These are phyloP conservation scores for Guillardia theta DNA, from an alignment of 78 protist species.

Conservation along the genomic window DNA sequence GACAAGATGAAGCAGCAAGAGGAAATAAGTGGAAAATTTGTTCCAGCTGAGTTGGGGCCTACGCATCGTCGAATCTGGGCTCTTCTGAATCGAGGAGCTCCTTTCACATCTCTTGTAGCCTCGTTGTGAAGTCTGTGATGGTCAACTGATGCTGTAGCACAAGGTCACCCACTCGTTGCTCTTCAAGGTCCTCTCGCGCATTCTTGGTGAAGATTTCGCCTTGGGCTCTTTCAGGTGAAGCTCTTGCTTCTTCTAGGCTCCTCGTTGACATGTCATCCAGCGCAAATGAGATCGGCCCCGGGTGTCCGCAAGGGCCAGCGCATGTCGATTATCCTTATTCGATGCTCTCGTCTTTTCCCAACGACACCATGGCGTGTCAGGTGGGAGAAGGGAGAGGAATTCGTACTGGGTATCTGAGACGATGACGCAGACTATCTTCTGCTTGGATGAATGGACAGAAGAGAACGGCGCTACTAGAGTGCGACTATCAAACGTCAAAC, in stretches of 20 bases:
- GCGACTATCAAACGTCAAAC: no score
- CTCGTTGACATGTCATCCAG: neutral
- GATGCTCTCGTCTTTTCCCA: neutral
- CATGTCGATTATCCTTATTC: slow-evolving; percentile 4
- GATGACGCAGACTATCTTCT: neutral
- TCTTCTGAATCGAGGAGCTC: neutral
- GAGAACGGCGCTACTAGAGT: neutral
- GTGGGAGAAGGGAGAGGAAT: neutral
- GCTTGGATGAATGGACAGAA: neutral
- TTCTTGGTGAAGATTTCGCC: neutral
- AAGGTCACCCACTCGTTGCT: neutral
- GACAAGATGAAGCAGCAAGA: neutral
- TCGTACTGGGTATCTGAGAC: neutral
- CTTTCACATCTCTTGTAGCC: neutral
- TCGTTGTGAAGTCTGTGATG: neutral
- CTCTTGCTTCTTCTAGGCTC: neutral
- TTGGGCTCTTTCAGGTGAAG: neutral
- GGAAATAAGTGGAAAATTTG: neutral
- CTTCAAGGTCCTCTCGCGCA: neutral
- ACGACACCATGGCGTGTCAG: neutral
- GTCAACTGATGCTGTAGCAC: neutral
- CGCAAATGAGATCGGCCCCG: neutral
- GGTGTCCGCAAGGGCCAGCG: neutral
- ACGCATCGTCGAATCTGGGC: neutral
- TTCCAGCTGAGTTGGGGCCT: neutral